Percentiles rank a stretch among this genome's conserved stretches.
Evolutionary conservation across 83 land plant genomes (phyloP).

Genomic region (Picea abies): DNA sequence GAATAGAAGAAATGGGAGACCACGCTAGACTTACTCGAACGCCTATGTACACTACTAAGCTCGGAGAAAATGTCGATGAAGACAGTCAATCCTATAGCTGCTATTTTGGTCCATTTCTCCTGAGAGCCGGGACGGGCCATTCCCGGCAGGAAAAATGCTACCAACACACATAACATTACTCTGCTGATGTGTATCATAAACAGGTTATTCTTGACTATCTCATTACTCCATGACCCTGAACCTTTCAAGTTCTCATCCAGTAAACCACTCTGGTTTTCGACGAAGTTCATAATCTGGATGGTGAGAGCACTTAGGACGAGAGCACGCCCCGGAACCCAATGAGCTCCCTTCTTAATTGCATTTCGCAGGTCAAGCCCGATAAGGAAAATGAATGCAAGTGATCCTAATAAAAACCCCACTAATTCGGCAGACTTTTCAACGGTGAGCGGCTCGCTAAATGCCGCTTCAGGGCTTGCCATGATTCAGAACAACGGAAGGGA

Average conservation of each 20-base stretch:
- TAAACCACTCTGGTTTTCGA: background rate
- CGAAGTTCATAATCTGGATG: background rate
- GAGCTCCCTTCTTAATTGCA: background rate
- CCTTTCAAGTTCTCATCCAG: background rate
- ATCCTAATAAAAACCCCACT: background rate
- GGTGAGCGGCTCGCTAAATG: background rate
- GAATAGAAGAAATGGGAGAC: background rate
- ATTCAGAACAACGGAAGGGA: too few relatives aligned
- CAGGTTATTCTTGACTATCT: background rate
- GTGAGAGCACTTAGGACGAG: slow-evolving; percentile 3
- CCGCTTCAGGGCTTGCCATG: too few relatives aligned
- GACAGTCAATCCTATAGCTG: too few relatives aligned
- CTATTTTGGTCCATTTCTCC: background rate
- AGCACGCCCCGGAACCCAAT: slow-evolving; percentile 4
- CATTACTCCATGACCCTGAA: background rate
- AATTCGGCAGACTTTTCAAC: background rate
- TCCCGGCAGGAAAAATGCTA: background rate
- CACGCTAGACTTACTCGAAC: too few relatives aligned
- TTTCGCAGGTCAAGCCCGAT: background rate
- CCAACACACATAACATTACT: background rate
- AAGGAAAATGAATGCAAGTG: background rate
- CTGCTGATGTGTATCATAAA: background rate
- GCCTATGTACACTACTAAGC: background rate
- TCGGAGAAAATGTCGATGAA: too few relatives aligned
- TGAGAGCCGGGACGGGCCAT: background rate